Base-by-base conservation (phyloP, 768 basidiomycete genomes). In the Naematelia encephala region DNA sequence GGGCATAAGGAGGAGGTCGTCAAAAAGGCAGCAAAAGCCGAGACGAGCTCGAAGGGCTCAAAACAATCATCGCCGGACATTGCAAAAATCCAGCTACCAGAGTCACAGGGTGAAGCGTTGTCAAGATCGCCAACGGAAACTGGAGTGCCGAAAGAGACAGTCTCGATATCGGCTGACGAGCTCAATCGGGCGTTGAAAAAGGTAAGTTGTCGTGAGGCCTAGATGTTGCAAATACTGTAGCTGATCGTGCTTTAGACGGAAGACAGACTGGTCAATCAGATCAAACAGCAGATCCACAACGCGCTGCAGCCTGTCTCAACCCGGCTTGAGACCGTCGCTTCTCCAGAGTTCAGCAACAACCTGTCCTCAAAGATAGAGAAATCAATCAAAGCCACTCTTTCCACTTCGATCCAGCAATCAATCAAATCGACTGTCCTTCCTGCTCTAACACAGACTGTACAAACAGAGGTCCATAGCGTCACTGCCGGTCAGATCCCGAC, bases 351-450 rank as follows among this genome's bases (percentile, higher is more conserved):
- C 30, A 54, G 55, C 21, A 25, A 23, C 13, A 63, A 69, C 22
- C 57, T 70, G 25, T 45, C 61, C 5, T 43, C 28, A 2, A 53
- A 56, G 47, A 59, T 73, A 12, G 67, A 68, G 50, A 59, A 55
- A 26, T 27, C 54, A 27, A 47, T 70, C 57, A 61, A 68, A 54
- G 58, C 60, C 22, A 34, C 52, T 4, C 23, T 73, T 22, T 29
- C 25, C 3, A 59, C 25, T 3, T 21, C 59, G 1, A 51, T 68
- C 4, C 48, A 34, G 34, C 50, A 46, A 13, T 67, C 68, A 43
- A 54, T 73, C 48, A 70, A 63, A 51, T 59, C 61, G 42, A 56
- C 60, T 22, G 57, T 69, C 14, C 14, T 69, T 4, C 70, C 70
- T 16, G 62, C 62, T 39, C 22, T 61, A n/a, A 54, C 61, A 5